Base-by-base conservation (phyloP, 2,329 filamentous ascomycete genomes). In the Cladorrhinum sp. region DNA sequence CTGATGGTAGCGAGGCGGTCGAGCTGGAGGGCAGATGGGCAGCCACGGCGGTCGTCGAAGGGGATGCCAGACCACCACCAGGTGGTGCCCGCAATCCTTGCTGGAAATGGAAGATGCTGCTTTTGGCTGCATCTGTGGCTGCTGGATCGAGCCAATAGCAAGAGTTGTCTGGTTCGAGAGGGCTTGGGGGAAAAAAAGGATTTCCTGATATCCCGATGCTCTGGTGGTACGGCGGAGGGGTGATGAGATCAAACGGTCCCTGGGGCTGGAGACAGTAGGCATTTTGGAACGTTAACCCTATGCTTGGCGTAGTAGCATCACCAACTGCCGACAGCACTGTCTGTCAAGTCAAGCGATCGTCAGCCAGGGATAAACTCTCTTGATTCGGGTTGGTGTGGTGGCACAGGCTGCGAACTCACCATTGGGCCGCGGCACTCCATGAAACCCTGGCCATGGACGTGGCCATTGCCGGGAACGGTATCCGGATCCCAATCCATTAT, bases 131-230 rank as follows among this genome's bases (percentile, higher is more conserved):
- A 36, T 16, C 18, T 12, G 36, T 55, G 53, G 23, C 36, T 55
- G 53, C 3, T 8, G 16, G 36, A 12, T 42, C n/a, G 20, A 42
- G 21, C 10, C 18, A 36, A 23, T 36, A 36, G 26, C n/a, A 18
- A 46, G 23, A 57, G 20, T 10, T 18, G 21, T 12, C 36, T 7
- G 8, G 23, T 21, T 4, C 21, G 10, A 18, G 20, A 14, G 16
- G 23, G 54, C 62, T 30, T 24, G 28, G 39, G 54, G 39, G 39
- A 1, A 57, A 57, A 57, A 30, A 57, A 2, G 33, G 21, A 20
- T 48, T 24, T 48, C 39, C 39, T 55, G 54, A 39, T 48, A 36
- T 5, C 20, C 6, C 33, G 33, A 24, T 20, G 14, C 20, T 36
- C 28, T 20, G 52, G n/a, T 1, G 53, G 12, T 8, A 24, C 20